Conservation (phyloP, 1,284 basidiomycete species). For the Ganoderma boninense region DNA sequence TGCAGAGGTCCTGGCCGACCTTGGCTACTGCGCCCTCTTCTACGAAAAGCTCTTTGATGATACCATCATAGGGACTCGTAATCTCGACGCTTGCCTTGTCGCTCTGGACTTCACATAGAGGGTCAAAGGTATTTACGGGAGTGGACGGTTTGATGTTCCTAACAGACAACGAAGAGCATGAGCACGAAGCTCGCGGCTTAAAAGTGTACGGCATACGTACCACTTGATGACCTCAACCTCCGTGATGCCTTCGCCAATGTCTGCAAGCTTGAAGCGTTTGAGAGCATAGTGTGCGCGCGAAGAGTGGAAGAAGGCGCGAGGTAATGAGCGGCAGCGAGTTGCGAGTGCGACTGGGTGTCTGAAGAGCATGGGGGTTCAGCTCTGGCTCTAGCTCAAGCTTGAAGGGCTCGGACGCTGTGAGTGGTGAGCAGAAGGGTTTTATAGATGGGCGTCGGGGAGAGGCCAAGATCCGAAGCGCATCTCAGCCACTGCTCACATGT, state of each 20-base stretch:
- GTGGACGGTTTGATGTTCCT: constrained; percentile 70
- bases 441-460: constrained; percentile 8
- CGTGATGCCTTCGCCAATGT: constrained; percentile 93
- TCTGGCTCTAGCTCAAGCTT: not conserved
- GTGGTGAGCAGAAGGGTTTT: constrained; percentile 10
- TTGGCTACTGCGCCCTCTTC: constrained; percentile 88
- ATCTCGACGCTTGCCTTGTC: constrained; percentile 97
- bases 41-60: constrained; percentile 77
- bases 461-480: constrained; percentile 19
- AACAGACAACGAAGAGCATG: constrained; percentile 18
- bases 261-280: constrained; percentile 88
- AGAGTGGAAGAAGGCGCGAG: constrained; percentile 52
- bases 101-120: constrained; percentile 92
- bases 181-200: not conserved
- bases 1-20: constrained; percentile 85
- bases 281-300: constrained; percentile 56
- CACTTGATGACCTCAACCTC: constrained; percentile 92
- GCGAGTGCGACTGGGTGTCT: constrained; percentile 20
- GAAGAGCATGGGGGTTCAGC: constrained; percentile 19
- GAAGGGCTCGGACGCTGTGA: not conserved
- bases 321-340: constrained; percentile 17
- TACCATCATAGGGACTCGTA: constrained; percentile 88
- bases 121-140: constrained; percentile 82
- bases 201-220: constrained; percentile 49
- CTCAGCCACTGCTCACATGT: constrained; percentile 13